Conservation (phyloP, 2,329 filamentous ascomycete genomes). For the Neopestalotiopsis clavispora region DNA sequence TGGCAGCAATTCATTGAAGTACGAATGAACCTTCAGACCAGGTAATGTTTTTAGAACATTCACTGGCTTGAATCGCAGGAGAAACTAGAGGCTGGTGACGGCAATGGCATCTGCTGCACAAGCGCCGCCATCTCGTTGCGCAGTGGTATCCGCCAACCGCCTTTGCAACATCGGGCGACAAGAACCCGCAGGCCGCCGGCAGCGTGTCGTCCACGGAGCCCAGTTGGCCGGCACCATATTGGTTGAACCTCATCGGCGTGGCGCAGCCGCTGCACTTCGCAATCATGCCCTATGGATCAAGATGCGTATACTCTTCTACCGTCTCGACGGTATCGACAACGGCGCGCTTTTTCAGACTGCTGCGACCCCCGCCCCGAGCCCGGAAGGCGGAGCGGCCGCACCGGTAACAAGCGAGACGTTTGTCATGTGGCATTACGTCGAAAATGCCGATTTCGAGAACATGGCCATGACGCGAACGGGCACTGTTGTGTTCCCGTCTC, state of each 20-base stretch:
- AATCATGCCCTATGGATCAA: not conserved
- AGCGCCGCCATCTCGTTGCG: not conserved
- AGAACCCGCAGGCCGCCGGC: no score
- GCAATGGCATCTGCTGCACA: not conserved
- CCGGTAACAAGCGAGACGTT: not conserved
- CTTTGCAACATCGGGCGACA: not conserved
- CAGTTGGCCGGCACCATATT: not conserved
- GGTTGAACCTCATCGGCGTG: not conserved
- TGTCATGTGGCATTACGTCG: not conserved
- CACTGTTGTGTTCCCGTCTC: not conserved
- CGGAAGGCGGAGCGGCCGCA: not conserved
- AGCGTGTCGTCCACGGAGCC: no score
- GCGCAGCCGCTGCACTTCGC: not conserved
- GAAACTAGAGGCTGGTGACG: no score
- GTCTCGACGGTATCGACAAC: not conserved
- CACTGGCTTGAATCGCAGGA: no score
- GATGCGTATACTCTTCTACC: not conserved
- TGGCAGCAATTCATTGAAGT: not conserved
- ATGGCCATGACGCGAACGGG: constrained; percentile 1
- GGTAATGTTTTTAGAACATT: no score
- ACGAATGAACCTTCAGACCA: not conserved
- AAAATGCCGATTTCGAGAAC: not conserved
- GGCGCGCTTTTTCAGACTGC: not conserved
- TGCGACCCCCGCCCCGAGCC: no score
- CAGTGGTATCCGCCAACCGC: not conserved